Conservation (phyloP, 768 basidiomycete genomes). For the Xerocomus potaroensis region DNA sequence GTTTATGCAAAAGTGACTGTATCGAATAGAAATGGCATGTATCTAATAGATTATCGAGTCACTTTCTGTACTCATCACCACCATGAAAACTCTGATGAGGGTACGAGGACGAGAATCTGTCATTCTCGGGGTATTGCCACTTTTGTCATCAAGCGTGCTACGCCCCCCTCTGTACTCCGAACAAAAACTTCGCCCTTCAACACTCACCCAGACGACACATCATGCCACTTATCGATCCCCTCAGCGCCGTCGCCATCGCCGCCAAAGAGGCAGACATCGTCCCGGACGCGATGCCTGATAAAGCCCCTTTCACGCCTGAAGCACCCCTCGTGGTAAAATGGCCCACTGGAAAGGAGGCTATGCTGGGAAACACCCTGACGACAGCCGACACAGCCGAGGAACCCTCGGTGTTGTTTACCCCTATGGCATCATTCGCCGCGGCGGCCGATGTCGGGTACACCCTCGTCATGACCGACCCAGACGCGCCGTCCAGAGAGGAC, state of each 20-base stretch:
- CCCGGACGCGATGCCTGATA: constrained; percentile 29
- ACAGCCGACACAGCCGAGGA: constrained; percentile 43
- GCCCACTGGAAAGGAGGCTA: constrained; percentile 29
- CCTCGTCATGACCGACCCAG: constrained; percentile 55
- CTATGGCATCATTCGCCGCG: constrained; percentile 35
- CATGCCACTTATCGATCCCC: constrained; percentile 27
- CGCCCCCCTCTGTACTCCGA: not conserved
- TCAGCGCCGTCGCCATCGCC: constrained; percentile 16
- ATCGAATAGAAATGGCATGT: too few relatives aligned
- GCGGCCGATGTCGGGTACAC: constrained; percentile 41
- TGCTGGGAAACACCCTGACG: constrained; percentile 36
- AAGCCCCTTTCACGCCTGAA: constrained; percentile 23
- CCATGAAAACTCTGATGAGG: not conserved
- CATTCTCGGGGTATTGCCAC: not conserved
- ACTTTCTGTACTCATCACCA: too few relatives aligned
- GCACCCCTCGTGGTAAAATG: constrained; percentile 28
- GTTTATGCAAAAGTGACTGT: constrained; percentile 23
- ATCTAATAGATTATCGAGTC: too few relatives aligned
- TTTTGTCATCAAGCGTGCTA: constrained; percentile 14
- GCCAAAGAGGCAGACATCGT: constrained; percentile 21
- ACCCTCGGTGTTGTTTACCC: constrained; percentile 45
- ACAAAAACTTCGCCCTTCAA: not conserved
- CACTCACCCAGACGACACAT: not conserved
- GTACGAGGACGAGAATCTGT: not conserved
- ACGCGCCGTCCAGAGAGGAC: constrained; percentile 48